These are phyloP conservation scores for Steccherinum ochraceum DNA, from an alignment of 768 basidiomycete species.

Conservation along the genomic window DNA sequence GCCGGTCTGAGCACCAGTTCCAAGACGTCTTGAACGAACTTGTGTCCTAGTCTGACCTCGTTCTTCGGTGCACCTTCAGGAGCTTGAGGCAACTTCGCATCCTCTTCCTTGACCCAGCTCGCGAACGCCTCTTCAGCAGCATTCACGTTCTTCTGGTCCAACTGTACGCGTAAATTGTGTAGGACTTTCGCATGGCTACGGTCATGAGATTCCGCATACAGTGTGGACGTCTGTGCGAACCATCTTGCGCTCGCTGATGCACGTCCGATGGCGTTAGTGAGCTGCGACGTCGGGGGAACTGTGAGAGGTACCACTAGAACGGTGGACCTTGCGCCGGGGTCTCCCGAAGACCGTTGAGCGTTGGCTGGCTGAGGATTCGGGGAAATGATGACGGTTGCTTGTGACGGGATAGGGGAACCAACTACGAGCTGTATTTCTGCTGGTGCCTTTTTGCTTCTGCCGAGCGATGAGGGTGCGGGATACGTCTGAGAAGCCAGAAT, in stretches of 20 bases:
- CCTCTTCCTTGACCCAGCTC: slow-evolving; percentile 44
- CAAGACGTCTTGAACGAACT: slow-evolving; percentile 57
- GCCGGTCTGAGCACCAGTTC: slow-evolving; percentile 41
- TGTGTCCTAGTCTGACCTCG: slow-evolving; percentile 27
- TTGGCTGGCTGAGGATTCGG: slow-evolving; percentile 4
- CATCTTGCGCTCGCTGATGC: slow-evolving; percentile 38
- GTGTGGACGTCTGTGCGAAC: slow-evolving; percentile 26
- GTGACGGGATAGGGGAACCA: background rate
- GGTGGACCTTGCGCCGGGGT: slow-evolving; percentile 31
- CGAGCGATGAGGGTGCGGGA: slow-evolving; percentile 19
- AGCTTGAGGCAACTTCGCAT: background rate
- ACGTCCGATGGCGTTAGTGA: slow-evolving; percentile 58
- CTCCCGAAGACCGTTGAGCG: slow-evolving; percentile 1
- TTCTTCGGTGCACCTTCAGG: background rate
- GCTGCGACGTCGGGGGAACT: slow-evolving; percentile 48
- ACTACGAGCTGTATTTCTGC: slow-evolving; percentile 12
- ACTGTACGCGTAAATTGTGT: slow-evolving; percentile 29
- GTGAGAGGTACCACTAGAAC: slow-evolving; percentile 55
- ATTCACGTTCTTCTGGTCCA: slow-evolving; percentile 39
- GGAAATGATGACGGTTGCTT: slow-evolving; percentile 16
- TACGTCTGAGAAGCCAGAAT: slow-evolving; percentile 23
- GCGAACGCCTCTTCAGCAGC: slow-evolving; percentile 56
- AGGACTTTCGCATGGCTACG: slow-evolving; percentile 28
- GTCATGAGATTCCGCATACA: slow-evolving; percentile 13
- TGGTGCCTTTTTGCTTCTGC: slow-evolving; percentile 13